phyloP scores from a whole-genome alignment of 306 rosid species.

The Begonia peltatifolia region DNA sequence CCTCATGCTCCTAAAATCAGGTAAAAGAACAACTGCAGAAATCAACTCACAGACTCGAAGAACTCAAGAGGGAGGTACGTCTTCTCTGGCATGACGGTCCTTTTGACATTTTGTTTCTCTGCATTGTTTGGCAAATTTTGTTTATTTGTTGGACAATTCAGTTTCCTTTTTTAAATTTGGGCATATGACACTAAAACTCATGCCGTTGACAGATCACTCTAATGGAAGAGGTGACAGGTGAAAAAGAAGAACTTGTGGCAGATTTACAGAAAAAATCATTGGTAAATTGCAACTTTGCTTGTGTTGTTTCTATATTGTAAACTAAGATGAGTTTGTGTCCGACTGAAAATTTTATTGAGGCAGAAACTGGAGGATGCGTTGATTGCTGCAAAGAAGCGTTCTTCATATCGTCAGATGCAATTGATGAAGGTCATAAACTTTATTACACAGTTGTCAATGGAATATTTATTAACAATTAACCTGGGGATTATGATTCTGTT shows the following conservation, averaged over 20 bases:
- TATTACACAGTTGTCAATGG: neutral
- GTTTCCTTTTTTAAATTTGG: slow-evolving; percentile 3
- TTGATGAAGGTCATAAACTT: slow-evolving; percentile 48
- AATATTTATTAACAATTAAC: slow-evolving; percentile 2
- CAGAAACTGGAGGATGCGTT: slow-evolving; percentile 91
- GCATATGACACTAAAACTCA: slow-evolving; percentile 7
- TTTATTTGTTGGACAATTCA: neutral
- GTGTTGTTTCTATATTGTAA: slow-evolving; percentile 3
- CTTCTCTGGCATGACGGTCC: neutral
- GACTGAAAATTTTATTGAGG: slow-evolving; percentile 13
- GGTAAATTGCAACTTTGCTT: slow-evolving; percentile 18
- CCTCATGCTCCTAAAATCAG: slow-evolving; percentile 21
- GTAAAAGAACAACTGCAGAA: slow-evolving; percentile 43
- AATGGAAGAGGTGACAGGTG: slow-evolving; percentile 36
- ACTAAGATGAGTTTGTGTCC: slow-evolving; percentile 8
- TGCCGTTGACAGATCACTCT: slow-evolving; percentile 39
- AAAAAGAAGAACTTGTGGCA: slow-evolving; percentile 21
- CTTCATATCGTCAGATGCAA: slow-evolving; percentile 52
- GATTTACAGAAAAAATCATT: slow-evolving; percentile 61
- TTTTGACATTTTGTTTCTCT: neutral
- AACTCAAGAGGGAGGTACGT: slow-evolving; percentile 65
- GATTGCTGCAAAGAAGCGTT: slow-evolving; percentile 53
- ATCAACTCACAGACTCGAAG: slow-evolving; percentile 39
- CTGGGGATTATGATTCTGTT: slow-evolving; percentile 10
- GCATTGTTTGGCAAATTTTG: neutral